A percentile compares a stretch with the other conserved stretches of the same genome.
Evolutionary conservation across 345 rosid genomes (phyloP).

Genomic region (Citrus sp.): DNA sequence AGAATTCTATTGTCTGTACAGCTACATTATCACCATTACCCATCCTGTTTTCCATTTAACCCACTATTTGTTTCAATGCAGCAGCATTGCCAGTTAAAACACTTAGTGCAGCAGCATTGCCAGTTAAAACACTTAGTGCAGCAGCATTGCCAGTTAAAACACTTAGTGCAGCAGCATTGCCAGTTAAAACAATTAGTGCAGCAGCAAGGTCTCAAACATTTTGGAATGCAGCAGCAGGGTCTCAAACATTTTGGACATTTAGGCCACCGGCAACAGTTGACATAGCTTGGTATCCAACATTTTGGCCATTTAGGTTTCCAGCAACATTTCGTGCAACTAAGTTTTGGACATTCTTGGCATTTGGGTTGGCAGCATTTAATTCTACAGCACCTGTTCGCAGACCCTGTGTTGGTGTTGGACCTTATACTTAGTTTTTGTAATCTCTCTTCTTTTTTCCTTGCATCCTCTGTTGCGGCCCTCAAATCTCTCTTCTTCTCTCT

Average conservation of each 20-base stretch:
- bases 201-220: constrained; percentile 15
- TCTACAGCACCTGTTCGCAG: constrained; percentile 42
- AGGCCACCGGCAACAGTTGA: constrained; percentile 37
- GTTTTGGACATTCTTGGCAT: constrained; percentile 35
- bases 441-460: too few species aligned
- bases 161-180: constrained; percentile 36
- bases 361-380: constrained; percentile 39
- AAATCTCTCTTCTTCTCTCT: too few species aligned
- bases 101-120: constrained; percentile 45
- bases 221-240: constrained; percentile 21
- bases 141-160: constrained; percentile 42
- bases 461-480: too few species aligned
- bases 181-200: constrained; percentile 23
- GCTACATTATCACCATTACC: constrained; percentile 20
- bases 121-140: constrained; percentile 30
- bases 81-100: constrained; percentile 47
- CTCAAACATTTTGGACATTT: constrained; percentile 36
- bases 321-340: constrained; percentile 27
- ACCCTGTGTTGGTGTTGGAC: constrained; percentile 18
- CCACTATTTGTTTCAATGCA: constrained; percentile 24
- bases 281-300: constrained; percentile 49
- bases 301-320: constrained; percentile 33
- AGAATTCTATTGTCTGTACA: constrained; percentile 49
- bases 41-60: constrained; percentile 29
- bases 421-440: neutral